Base-by-base conservation (phyloP, 1,284 basidiomycete genomes). In the Malassezia vespertilionis region DNA sequence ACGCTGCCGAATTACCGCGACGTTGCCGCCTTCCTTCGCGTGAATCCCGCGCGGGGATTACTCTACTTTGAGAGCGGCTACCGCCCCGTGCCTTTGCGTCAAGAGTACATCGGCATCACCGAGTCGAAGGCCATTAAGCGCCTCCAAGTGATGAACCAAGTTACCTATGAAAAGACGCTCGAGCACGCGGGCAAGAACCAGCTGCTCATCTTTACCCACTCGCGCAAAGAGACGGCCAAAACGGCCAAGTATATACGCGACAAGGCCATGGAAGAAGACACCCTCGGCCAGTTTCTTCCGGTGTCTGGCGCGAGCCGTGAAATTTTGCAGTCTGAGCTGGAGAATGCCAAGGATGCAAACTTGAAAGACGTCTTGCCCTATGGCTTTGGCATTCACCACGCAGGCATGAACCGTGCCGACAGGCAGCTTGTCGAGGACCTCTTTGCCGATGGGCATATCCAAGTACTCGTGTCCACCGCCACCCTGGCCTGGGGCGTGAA, bases 401-500 rank as follows among this genome's bases (percentile, higher is more conserved):
- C 93, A n/a, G 91, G 93, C 32, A 93, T 99, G 89, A 79, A 81
- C n/a, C 77, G 88, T 50, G 86, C 86, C 55, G 91, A 97, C 61
- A 83, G 93, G 69, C 82, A 80, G 11, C 79, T 88, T 4, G 89
- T 96, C 21, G 93, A 97, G 70, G 91, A 93, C 54, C 77, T 97
- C 11, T 99, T 99, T 71, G 82, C 82, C 15, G 86, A 91, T 47
- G 86, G 88, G 1, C 83, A 87, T 31, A 77, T 99, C 21, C 89
- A 95, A 68, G 91, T 97, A 0, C 77, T 99, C 22, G 86, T 95
- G 37, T 95, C 87, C 69, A 99, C 93, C 0, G 93, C 91, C 5
- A 97, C 93, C 0, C 81, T 99, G 12, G 91, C 93, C 0, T 97
- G 93, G 93, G 93, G 93, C 77, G 91, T 97, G 73, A 97, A 97